These are phyloP conservation scores for Corylus avellana DNA, from an alignment of 306 rosid genomes.

Conservation along the genomic window DNA sequence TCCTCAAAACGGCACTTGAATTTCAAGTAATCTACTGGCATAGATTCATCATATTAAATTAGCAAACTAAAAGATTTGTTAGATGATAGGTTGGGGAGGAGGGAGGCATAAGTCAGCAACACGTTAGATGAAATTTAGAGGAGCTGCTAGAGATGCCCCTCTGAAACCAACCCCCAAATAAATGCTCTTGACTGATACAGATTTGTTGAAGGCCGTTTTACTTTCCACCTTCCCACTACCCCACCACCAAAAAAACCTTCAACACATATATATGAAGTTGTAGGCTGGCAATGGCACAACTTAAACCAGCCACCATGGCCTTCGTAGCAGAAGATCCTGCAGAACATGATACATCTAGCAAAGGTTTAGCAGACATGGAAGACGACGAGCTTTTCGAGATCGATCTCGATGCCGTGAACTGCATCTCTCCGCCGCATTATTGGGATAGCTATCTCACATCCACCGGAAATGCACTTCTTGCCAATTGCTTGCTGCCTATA, in stretches of 20 bases:
- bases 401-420: constrained; percentile 48
- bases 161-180: constrained; percentile 16
- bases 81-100: background rate
- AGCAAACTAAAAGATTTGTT: background rate
- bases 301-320: constrained; percentile 35
- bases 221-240: constrained; percentile 56
- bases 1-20: background rate
- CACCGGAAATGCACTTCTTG: constrained; percentile 55
- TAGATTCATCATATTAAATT: background rate
- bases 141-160: constrained; percentile 38
- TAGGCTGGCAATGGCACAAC: background rate
- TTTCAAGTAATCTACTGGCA: background rate
- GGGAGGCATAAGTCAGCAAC: constrained; percentile 23
- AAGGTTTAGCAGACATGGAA: constrained; percentile 36
- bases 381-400: constrained; percentile 76
- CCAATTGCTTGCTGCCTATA: constrained; percentile 68
- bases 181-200: constrained; percentile 19
- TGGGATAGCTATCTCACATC: constrained; percentile 43
- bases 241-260: background rate
- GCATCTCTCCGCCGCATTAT: constrained; percentile 34
- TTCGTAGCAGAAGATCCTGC: constrained; percentile 22
- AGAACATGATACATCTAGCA: constrained; percentile 13
- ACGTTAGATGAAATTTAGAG: constrained; percentile 40
- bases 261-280: background rate
- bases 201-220: constrained; percentile 70